A percentile compares a stretch with the other conserved stretches of the same genome.
phyloP scores from a whole-genome alignment of 495 filamentous ascomycete genomes.

The Diplogelasinospora grovesii region DNA sequence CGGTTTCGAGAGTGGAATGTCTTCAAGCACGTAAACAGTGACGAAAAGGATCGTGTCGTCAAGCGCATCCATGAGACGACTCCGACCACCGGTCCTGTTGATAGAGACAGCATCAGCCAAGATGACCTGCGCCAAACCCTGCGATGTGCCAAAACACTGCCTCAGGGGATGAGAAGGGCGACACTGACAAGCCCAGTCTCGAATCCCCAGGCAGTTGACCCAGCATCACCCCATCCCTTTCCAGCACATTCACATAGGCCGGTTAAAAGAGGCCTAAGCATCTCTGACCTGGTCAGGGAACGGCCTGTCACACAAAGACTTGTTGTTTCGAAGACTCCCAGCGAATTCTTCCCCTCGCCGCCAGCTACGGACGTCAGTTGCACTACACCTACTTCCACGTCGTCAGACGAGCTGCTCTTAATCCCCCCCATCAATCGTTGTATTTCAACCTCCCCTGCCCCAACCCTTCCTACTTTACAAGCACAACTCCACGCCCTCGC shows the following conservation, averaged over 20 bases:
- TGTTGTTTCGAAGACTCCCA: neutral
- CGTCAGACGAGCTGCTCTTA: conserved; percentile 9
- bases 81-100: conserved; percentile 1
- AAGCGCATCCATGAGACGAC: conserved; percentile 8
- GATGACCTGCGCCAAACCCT: conserved; percentile 19
- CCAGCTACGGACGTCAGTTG: conserved; percentile 10
- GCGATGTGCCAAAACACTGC: conserved; percentile 15
- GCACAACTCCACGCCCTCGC: conserved; percentile 17
- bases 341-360: conserved; percentile 5
- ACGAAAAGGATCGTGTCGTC: conserved; percentile 16
- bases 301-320: neutral
- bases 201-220: neutral
- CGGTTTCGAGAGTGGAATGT: conserved; percentile 29
- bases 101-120: conserved; percentile 16
- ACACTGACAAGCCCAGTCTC: neutral
- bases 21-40: conserved; percentile 29
- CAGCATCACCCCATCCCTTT: neutral
- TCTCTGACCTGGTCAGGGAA: conserved; percentile 20
- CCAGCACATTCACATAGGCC: neutral
- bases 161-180: conserved; percentile 9
- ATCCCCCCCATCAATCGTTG: conserved; percentile 2
- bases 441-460: conserved; percentile 7
- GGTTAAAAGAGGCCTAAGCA: conserved; percentile 14
- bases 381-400: conserved; percentile 13
- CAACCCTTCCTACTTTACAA: conserved; percentile 13